Base-by-base conservation (phyloP, 2,329 filamentous ascomycete species). In the Fusarium sp. region DNA sequence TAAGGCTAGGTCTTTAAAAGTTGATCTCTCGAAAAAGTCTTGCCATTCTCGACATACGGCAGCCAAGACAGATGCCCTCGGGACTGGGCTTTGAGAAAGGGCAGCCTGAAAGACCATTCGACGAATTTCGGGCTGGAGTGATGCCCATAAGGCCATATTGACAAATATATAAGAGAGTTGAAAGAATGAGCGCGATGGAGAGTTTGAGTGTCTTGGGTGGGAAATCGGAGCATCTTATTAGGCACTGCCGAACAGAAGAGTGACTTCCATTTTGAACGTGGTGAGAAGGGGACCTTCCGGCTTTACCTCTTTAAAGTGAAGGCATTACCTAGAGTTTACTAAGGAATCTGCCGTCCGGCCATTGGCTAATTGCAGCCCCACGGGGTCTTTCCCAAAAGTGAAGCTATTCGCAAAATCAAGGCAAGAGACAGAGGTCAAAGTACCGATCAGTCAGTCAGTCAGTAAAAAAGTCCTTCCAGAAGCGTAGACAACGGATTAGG, bases 31-130 rank as follows among this genome's bases (percentile, higher is more conserved):
- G 24, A 72, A 69, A n/a, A 72, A 69, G 26, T 17, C 41, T 59
- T 72, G 62, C 71, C 71, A 72, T 11, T 69, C 71, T 51, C 24
- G 45, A 28, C 45, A 73, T 18, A 73, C 69, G 7, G 62, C 50
- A 32, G 69, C 69, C 4, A 73, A 30, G 1, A 41, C 36, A 51
- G 65, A 47, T n/a, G 42, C 35, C 28, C 35, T 51, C 10, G 4
- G 41, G 22, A 1, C n/a, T n/a, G 41, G 22, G 9, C 22, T 3
- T 17, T 6, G 41, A 42, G 14, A 42, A 24, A n/a, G 10, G 3
- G 22, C 14, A 42, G 14, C 14, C 22, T 11, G 14, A 14, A 74
- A 39, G 17, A 70, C 61, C 26, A 54, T 14, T 12, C 56, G 56
- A 36, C 66, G 72, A 63, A 70, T 55, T 35, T 74, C 69, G 9